Conservation (phyloP, 1,139 yeast species). For the Diutina neorugosa region DNA sequence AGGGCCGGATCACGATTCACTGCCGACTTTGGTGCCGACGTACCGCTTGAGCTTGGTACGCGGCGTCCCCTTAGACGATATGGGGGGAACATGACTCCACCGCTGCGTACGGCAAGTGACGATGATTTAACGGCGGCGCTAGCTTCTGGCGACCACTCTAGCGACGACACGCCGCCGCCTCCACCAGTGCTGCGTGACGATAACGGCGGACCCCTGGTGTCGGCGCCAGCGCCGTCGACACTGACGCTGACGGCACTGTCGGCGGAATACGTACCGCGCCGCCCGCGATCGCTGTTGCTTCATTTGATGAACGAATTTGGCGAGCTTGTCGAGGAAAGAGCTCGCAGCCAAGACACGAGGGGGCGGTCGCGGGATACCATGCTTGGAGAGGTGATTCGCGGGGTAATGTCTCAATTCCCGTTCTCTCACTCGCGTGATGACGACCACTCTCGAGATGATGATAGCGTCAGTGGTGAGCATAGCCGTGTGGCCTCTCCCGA, state of each 20-base stretch:
- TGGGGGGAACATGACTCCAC: not conserved
- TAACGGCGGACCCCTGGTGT: not conserved
- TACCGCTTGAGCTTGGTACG: not conserved
- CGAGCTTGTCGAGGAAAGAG: constrained; percentile 11
- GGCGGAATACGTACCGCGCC: not conserved
- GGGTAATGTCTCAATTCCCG: not conserved
- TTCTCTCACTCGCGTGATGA: not conserved
- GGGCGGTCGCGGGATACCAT: not conserved
- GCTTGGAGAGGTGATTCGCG: not conserved
- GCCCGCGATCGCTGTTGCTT: not conserved
- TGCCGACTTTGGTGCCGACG: not conserved
- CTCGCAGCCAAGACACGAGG: not conserved
- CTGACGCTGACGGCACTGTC: constrained; percentile 2
- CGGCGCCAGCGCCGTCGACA: not conserved
- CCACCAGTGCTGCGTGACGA: not conserved
- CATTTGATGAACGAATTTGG: constrained; percentile 16
- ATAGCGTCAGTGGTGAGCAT: not conserved
- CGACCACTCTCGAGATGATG: not conserved
- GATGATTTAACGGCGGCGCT: not conserved
- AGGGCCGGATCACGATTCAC: constrained; percentile 7
- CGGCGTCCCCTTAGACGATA: not conserved
- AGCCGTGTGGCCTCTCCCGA: too few species aligned
- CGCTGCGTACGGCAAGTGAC: not conserved
- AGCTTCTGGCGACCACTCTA: not conserved
- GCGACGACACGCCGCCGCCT: not conserved